These are phyloP conservation scores for Verbena officinalis DNA, from an alignment of 257 asterid species.

Conservation along the genomic window DNA sequence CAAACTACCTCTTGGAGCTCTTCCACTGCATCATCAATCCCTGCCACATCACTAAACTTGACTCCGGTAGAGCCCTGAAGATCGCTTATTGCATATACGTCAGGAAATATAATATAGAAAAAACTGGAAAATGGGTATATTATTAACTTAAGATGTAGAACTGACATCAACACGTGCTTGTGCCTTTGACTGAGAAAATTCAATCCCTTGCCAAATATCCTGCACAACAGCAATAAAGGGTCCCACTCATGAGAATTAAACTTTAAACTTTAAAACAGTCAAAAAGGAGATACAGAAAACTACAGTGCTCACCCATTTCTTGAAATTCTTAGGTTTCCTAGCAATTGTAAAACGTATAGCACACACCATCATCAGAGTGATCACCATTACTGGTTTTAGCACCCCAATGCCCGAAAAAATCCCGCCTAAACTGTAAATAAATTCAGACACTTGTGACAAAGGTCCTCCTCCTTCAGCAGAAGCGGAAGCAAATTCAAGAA, in stretches of 20 bases:
- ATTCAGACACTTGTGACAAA: conserved; percentile 58
- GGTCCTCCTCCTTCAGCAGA: conserved; percentile 81
- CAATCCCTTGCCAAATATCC: conserved; percentile 99
- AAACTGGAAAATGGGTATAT: conserved; percentile 4
- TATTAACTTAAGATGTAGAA: conserved; percentile 27
- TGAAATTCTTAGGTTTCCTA: conserved; percentile 91
- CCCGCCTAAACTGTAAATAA: conserved; percentile 71
- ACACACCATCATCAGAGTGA: conserved; percentile 78
- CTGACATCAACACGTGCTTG: conserved; percentile 99
- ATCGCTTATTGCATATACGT: conserved; percentile 28
- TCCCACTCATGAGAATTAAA: conserved; percentile 19
- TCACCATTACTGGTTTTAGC: conserved; percentile 77
- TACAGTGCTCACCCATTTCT: conserved; percentile 83
- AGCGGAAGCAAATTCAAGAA: conserved; percentile 62
- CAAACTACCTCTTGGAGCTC: conserved; percentile 93
- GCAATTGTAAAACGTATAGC: conserved; percentile 94
- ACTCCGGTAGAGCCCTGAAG: conserved; percentile 95
- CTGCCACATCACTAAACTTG: conserved; percentile 90
- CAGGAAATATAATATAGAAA: conserved; percentile 21
- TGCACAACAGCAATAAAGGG: conserved; percentile 41
- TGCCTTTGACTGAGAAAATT: conserved; percentile 94
- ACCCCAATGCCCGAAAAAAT: conserved; percentile 72
- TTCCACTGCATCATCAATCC: conserved; percentile 98
- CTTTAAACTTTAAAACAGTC: too few relatives aligned
- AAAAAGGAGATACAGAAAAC: conserved; percentile 30